Conservation (phyloP, 164 flowering plant species). For the Liquidambar formosana region DNA sequence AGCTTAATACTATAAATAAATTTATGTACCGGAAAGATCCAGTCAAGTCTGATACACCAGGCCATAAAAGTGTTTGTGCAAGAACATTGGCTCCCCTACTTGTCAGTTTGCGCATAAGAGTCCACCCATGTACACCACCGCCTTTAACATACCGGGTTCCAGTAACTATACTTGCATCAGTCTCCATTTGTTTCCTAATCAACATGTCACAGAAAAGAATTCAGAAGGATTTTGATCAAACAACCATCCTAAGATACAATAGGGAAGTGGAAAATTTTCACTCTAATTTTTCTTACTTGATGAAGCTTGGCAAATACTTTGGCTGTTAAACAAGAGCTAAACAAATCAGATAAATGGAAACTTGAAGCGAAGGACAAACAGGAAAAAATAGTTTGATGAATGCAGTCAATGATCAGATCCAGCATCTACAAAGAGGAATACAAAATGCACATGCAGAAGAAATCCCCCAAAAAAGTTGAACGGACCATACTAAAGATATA, state of each 20-base stretch:
- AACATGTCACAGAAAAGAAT: conserved; percentile 1
- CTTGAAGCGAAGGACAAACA: not conserved
- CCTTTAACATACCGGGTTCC: conserved; percentile 95
- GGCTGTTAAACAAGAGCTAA: conserved; percentile 64
- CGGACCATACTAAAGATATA: too few species aligned
- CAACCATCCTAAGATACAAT: not conserved
- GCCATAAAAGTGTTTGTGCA: conserved; percentile 95
- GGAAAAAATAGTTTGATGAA: too few species aligned
- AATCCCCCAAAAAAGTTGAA: too few species aligned
- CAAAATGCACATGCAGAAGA: too few species aligned
- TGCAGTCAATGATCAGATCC: too few species aligned
- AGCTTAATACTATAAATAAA: conserved; percentile 1
- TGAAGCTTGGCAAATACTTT: conserved; percentile 91
- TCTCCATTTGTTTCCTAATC: conserved; percentile 80
- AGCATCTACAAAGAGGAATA: too few species aligned
- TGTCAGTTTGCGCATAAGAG: conserved; percentile 93
- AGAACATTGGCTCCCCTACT: conserved; percentile 99
- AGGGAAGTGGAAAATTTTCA: not conserved
- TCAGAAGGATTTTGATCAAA: not conserved
- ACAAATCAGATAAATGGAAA: conserved; percentile 1
- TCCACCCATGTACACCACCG: conserved; percentile 99
- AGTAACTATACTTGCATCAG: conserved; percentile 92
- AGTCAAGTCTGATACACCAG: conserved; percentile 97
- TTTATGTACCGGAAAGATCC: conserved; percentile 83
- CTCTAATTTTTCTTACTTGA: conserved; percentile 58